Evolutionary conservation across 2,329 filamentous ascomycete genomes (phyloP).

Genomic region (Fusarium burgessii): DNA sequence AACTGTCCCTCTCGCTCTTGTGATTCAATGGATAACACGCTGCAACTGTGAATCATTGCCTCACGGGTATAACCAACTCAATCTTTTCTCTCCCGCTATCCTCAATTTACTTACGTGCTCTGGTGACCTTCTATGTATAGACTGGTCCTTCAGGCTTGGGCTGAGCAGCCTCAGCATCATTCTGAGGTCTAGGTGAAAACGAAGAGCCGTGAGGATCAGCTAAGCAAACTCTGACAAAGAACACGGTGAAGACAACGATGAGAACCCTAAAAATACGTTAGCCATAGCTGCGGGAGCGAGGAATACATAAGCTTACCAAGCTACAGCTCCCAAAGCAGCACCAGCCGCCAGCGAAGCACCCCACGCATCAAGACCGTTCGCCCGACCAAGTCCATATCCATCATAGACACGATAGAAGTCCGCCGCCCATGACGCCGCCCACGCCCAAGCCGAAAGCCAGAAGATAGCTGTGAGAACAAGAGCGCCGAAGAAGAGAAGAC

Average conservation of each 20-base stretch:
- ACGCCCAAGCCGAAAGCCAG: conserved; percentile 55
- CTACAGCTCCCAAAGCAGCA: conserved; percentile 56
- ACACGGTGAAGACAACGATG: conserved; percentile 53
- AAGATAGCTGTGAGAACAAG: conserved; percentile 56
- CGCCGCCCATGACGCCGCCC: conserved; percentile 54
- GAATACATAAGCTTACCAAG: conserved; percentile 50
- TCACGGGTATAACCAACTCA: background rate
- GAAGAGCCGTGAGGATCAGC: conserved; percentile 26
- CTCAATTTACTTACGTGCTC: background rate
- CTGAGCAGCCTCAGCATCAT: conserved; percentile 31
- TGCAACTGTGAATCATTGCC: background rate
- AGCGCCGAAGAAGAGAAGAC: conserved; percentile 51
- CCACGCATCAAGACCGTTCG: conserved; percentile 38
- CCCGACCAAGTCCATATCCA: conserved; percentile 22
- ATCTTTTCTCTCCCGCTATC: background rate
- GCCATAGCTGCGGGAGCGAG: background rate
- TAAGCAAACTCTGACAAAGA: conserved; percentile 54
- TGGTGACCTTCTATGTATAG: background rate
- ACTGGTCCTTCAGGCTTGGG: conserved; percentile 20
- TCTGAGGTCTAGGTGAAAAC: conserved; percentile 10
- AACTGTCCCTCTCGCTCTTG: background rate
- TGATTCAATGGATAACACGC: background rate
- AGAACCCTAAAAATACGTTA: conserved; percentile 50
- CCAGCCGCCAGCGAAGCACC: conserved; percentile 52
- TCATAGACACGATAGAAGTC: conserved; percentile 44